A percentile compares a stretch with the other conserved stretches of the same genome.
These are phyloP conservation scores for Dichotomopilus funicola DNA, from an alignment of 2,329 filamentous ascomycete species.

Conservation along the genomic window DNA sequence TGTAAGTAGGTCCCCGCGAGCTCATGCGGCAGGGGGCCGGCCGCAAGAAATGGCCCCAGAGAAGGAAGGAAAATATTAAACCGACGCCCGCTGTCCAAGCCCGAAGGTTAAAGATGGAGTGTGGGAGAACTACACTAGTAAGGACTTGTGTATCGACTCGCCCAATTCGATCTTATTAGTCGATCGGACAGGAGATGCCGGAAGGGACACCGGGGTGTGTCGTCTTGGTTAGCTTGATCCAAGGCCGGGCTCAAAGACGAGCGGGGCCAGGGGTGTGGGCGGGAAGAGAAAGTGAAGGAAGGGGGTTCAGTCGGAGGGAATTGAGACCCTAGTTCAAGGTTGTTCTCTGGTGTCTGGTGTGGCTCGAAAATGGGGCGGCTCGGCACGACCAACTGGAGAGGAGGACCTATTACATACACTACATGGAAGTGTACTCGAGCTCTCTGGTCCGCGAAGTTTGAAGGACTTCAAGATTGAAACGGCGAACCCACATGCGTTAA, in stretches of 20 bases:
- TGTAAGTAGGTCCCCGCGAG: too few relatives aligned
- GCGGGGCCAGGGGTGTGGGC: not conserved
- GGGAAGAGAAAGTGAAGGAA: conserved; percentile 1
- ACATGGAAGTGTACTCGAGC: too few relatives aligned
- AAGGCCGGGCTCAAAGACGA: conserved; percentile 15
- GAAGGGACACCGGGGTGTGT: conserved; percentile 16
- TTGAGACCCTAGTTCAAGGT: conserved; percentile 16
- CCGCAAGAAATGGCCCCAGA: too few relatives aligned
- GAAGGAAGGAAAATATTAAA: not conserved
- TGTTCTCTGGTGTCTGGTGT: too few relatives aligned
- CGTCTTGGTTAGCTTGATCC: conserved; percentile 19
- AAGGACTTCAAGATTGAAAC: too few relatives aligned
- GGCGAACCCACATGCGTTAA: too few relatives aligned
- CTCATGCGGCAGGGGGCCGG: too few relatives aligned
- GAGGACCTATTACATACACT: too few relatives aligned
- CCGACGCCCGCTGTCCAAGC: conserved; percentile 9
- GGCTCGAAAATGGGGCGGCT: too few relatives aligned
- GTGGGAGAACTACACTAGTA: conserved; percentile 6
- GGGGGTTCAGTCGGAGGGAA: conserved; percentile 10
- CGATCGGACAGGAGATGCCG: conserved; percentile 16
- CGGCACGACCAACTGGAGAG: too few relatives aligned
- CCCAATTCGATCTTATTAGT: conserved; percentile 22
- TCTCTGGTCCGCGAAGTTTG: too few relatives aligned
- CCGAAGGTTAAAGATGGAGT: conserved; percentile 4
- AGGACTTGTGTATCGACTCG: conserved; percentile 9